Evolutionary conservation across 352 stramenopile species (phyloP), one percentile per base, ranked within the genome.

Genomic region (Globisporangium abappressorium): DNA sequence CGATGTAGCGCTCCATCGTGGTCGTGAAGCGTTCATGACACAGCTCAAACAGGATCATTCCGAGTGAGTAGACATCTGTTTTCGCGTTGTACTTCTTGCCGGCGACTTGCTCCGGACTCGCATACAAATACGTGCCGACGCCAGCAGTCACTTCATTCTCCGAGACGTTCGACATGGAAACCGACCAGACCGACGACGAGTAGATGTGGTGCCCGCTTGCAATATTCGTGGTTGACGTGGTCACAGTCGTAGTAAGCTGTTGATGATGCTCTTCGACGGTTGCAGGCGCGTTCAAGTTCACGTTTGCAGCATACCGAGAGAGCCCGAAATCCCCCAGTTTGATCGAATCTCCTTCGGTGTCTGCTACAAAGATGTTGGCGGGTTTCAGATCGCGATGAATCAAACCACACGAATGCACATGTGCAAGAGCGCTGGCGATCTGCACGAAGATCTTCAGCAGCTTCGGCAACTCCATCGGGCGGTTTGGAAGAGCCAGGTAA

Each of bases 361-460:
- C 89, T 43, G 91, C 84, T 5, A 97, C 87, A 64, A 97, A 97
- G 57, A 97, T 97, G 70, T 97, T 97, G 2, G 89, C 88, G 26
- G 91, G 91, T 72, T 98, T 98, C 36, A 98, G 59, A 72, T 97
- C 91, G 18, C 91, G 89, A 80, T 97, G 91, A 75, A 97, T 97
- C 20, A 97, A 73, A 0, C 90, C 88, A 43, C 88, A 93, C 12
- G 84, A 93, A 72, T 97, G 90, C 33, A 97, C 91, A 64, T 97
- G 92, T n/a, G 84, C 84, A 28, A 97, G 77, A n/a, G 90, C 91
- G 62, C 87, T 94, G 11, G 90, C 79, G 69, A 97, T 94, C 73
- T 97, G 89, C 22, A 92, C 78, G 68, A 96, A 96, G 47, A 96
- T 92, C 70, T 91, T 84, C 8, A 97, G 67, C 72, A 95, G 79